Base-by-base conservation (phyloP, 2,329 filamentous ascomycete species). In the Botryotinia calthae region DNA sequence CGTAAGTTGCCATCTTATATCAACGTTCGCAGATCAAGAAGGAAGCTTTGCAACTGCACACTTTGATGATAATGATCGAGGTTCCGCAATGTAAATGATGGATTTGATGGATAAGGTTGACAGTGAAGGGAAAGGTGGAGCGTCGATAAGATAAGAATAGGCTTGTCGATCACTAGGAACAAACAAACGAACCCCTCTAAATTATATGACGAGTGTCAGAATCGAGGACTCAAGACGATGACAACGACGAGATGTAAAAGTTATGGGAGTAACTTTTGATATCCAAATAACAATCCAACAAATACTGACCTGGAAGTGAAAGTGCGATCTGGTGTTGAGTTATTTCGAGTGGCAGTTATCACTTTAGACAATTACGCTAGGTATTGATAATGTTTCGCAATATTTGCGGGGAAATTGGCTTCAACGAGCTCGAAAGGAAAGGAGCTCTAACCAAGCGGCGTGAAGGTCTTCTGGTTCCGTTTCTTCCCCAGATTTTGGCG, bases 81-180 rank as follows among this genome's bases (percentile, higher is more conserved):
- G 48, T 44, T 44, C 31, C 37, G n/a, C 22, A 8, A 31, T 31
- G 18, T 61, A 31, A 44, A 42, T 42, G 58, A 48, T 31, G 44
- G 46, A 40, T 40, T 42, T 42, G 59, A 44, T 44, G 20, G 34
- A 31, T 31, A 56, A 56, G n/a, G n/a, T 56, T 18, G n/a, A 56
- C 22, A 56, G 28, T 58, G 58, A 31, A 31, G 12, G 46, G 20
- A 31, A 56, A 42, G 25, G 69, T 18, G 61, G 61, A 44, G 40
- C 28, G 61, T 48, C 25, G 61, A 71, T 71, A 54, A 54, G 70
- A 65, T 65, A 64, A 71, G 61, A 42, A 71, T 5, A 62, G 63
- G 54, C 42, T 51, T 71, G 69, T 25, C 28, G 61, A 71, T 31
- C 42, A 66, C 31, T 34, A 22, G 65, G 14, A 65, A 64, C n/a